Evolutionary conservation across 306 rosid species (phyloP), one percentile per base, ranked within the genome.

Genomic region (Fragaria iinumae): DNA sequence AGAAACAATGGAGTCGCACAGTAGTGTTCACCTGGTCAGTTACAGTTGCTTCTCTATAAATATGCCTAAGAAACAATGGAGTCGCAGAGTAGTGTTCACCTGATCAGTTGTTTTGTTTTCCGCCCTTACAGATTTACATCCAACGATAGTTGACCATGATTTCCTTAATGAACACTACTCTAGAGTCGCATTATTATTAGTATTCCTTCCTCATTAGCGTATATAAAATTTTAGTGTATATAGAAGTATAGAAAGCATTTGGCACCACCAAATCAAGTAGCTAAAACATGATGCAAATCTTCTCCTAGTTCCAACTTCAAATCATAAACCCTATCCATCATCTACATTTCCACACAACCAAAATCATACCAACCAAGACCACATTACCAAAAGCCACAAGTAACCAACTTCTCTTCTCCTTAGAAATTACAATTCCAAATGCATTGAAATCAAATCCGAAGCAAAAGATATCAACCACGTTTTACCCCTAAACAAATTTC

Each of bases 381-480:
- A 53, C 21, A 64, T 27, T 14, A 63, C 16, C 10, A 38, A 41
- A 7, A 38, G 41, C 43, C 67, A 55, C 17, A 39, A 1, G 45
- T 16, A 74, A 57, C 11, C 27, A 17, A 73, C 27, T 16, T 4
- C 7, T 55, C 34, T 39, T 21, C 11, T 25, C 27, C 56, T 16
- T 25, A 43, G 18, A 60, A 11, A 60, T 45, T 29, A 29, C 60
- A 74, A 48, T 29, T 17, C 44, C 68, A 29, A 45, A 20, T 7
- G 60, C 78, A 20, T 45, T 27, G 71, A 62, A 48, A 74, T 72
- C 45, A 36, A 62, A 45, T 18, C 14, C 67, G 36, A 62, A 43
- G 43, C 11, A 73, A 67, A 23, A 70, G 25, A 43, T 56, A 49
- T 29, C 14, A 25, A 11, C 48, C 49, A 18, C 50, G 27, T 62